Base-by-base conservation (phyloP, 768 basidiomycete genomes). In the Arthromyces matolae region DNA sequence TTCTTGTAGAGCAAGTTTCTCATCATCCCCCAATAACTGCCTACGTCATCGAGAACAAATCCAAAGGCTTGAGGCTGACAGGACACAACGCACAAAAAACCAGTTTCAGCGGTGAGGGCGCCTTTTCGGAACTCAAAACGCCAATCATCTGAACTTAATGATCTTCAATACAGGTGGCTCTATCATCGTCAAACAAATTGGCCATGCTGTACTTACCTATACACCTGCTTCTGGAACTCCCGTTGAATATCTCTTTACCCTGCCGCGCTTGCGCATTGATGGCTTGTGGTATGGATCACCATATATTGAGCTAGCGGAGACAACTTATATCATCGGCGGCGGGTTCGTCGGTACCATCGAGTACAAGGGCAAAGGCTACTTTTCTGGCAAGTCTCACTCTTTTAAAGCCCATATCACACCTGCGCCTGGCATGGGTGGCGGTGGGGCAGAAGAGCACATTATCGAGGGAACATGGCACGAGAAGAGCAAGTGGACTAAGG, bases 81-180 rank as follows among this genome's bases (percentile, higher is more conserved):
- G 95, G 95, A 12, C 91, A 94, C 64, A 92, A 82, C 59, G 95
- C 92, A 7, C 94, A 97, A 71, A 95, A 96, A 79, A 98, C 95
- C 14, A 83, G 80, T 47, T 97, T 98, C 72, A 88, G 84, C 47
- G 80, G 86, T 82, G 56, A 42, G 73, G 67, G 19, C 22, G 12
- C 13, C 7, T 8, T 25, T 8, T n/a, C 2, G 14, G 31, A n/a
- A 32, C 16, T 32, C 31, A 32, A 32, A n/a, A n/a, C n/a, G n/a
- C n/a, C n/a, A n/a, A n/a, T n/a, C n/a, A n/a, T n/a, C n/a, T n/a
- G n/a, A n/a, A n/a, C n/a, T n/a, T n/a, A n/a, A n/a, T n/a, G n/a
- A 33, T 18, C 4, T 10, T 14, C 32, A 14, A 33, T 19, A 5
- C 18, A 83, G 82, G 73, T 51, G 84, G 84, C 16, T 80, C 80